phyloP scores from a whole-genome alignment of 352 stramenopile species.

The Pythium folliculosum region DNA sequence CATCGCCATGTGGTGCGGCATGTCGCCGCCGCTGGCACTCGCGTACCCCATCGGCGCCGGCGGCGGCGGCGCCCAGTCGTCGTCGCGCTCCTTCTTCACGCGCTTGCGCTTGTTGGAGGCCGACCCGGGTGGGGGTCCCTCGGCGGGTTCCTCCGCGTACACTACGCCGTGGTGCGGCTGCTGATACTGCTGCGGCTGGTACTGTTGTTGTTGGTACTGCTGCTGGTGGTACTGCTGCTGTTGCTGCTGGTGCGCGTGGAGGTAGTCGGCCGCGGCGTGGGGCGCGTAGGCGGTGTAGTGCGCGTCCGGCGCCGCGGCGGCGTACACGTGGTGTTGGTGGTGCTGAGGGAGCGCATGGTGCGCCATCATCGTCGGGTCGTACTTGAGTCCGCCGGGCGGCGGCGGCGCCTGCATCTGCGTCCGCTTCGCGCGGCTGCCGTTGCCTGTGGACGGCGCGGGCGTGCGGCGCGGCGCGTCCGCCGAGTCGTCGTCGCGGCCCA shows the following conservation, averaged over 20 bases:
- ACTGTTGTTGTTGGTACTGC: not conserved
- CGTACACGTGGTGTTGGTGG: constrained; percentile 5
- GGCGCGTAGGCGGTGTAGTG: not conserved
- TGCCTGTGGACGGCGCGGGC: not conserved
- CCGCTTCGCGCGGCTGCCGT: constrained; percentile 1
- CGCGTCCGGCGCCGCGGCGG: not conserved
- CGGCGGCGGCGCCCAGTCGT: constrained; percentile 26
- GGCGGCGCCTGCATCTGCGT: not conserved
- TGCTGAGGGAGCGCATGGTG: not conserved
- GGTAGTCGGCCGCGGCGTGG: too few relatives aligned
- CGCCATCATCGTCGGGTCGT: constrained; percentile 20
- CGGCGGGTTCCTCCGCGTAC: constrained; percentile 23
- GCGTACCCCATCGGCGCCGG: constrained; percentile 12
- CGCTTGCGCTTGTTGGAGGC: constrained; percentile 47
- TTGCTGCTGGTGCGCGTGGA: not conserved
- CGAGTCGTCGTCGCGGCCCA: constrained; percentile 31
- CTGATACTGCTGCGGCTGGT: not conserved
- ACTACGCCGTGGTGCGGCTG: constrained; percentile 35
- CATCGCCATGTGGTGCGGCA: constrained; percentile 17
- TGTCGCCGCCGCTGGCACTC: not conserved
- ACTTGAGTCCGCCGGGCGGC: constrained; percentile 19
- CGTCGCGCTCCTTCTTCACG: constrained; percentile 43
- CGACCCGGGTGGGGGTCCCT: not conserved
- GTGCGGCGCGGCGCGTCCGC: constrained; percentile 13
- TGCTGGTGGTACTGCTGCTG: too few relatives aligned